Base-by-base conservation (phyloP, 768 basidiomycete genomes). In the Heimioporus sp. region DNA sequence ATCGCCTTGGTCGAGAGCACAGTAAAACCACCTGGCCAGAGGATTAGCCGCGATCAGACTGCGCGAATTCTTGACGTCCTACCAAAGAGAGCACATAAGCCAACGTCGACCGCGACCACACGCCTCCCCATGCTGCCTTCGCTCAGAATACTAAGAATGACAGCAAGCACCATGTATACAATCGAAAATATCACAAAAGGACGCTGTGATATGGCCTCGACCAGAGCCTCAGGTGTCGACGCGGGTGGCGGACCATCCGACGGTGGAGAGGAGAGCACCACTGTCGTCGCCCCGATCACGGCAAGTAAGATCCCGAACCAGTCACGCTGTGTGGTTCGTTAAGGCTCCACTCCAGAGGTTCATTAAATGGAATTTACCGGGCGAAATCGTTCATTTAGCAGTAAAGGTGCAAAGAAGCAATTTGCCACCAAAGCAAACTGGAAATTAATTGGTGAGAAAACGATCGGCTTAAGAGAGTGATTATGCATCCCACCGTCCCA, bases 361-460 rank as follows among this genome's bases (percentile, higher is more conserved):
- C 39, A 53, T 15, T 45, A 19, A 24, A 64, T 50, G 56, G 15
- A 64, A 57, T 69, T 66, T 65, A 86, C 86, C 71, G 79, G 86
- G 34, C 87, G 85, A 65, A 99, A 95, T 6, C 79, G 80, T 71
- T 98, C 92, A 10, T 82, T 76, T 10, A 92, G 77, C 63, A 98
- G 80, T 3, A 92, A 60, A 15, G 96, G 96, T 1, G 95, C 92
- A 57, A 98, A 93, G 37, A 94, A 76, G 63, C 94, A 98, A 67
- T 98, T 98, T 13, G 96, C 92, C 53, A 96, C 85, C n/a, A 98
- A 76, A 2, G 93, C 92, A 68, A 92, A 89, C 85, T 92, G 49
- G 17, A 39, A 17, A n/a, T 28, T 28, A 32, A 6, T 8, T 5
- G 36, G 20, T 58, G 19, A 53, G 49, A 13, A 13, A 10, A 32